Evolutionary conservation across 495 filamentous ascomycete species (phyloP).

Genomic region (Aspergillus nanangensis): DNA sequence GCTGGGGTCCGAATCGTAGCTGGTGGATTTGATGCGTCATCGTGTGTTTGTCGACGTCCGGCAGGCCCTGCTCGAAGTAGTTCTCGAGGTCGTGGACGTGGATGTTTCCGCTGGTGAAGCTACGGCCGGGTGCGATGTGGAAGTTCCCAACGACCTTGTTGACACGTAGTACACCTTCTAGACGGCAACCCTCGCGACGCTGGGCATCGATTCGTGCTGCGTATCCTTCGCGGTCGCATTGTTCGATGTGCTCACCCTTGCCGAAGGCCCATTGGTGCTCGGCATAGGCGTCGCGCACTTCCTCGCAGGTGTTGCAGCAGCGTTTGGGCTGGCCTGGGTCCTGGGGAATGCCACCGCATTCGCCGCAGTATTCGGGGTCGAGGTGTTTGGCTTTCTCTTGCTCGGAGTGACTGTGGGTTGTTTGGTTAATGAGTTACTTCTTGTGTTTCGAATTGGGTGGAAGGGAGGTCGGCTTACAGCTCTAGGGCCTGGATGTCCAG

Average conservation of each 20-base stretch:
- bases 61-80: constrained; percentile 61
- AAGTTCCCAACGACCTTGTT: constrained; percentile 99
- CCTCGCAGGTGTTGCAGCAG: constrained; percentile 96
- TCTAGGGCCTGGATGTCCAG: constrained; percentile 70
- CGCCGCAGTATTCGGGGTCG: constrained; percentile 87
- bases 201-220: constrained; percentile 79
- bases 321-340: constrained; percentile 64
- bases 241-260: constrained; percentile 85
- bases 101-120: constrained; percentile 90
- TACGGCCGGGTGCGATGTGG: constrained; percentile 93
- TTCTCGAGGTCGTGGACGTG: constrained; percentile 96
- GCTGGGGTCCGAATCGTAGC: constrained; percentile 88
- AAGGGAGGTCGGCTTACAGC: constrained; percentile 50
- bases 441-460: not conserved
- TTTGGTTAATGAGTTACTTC: not conserved
- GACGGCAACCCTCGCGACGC: constrained; percentile 86
- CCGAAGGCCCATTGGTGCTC: constrained; percentile 88
- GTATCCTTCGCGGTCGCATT: constrained; percentile 94
- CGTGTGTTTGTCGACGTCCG: constrained; percentile 62
- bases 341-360: constrained; percentile 80
- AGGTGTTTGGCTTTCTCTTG: constrained; percentile 75
- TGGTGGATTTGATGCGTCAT: constrained; percentile 89
- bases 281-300: constrained; percentile 93
- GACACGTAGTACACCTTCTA: constrained; percentile 87
- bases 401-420: constrained; percentile 47